A percentile compares a stretch with the other conserved stretches of the same genome.
Conservation (phyloP, 2,329 filamentous ascomycete species). For the Ilyonectria mors-panacis region DNA sequence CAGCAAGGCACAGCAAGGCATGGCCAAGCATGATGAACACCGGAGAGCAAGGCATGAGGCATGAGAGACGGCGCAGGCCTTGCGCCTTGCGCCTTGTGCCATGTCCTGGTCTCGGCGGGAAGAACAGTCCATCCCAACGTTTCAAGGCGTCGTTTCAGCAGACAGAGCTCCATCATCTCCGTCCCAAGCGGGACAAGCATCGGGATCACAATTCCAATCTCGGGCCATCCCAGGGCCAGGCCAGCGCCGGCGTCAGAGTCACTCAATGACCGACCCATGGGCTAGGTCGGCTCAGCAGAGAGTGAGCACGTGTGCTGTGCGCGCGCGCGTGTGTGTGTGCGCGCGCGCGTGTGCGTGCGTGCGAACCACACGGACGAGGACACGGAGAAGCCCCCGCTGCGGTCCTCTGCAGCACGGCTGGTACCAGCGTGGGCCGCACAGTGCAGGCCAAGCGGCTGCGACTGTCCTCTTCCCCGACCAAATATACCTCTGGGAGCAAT, state of each 20-base stretch:
- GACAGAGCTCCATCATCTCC: constrained; percentile 28
- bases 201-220: constrained; percentile 35
- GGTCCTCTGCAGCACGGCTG: background rate
- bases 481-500: background rate
- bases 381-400: constrained; percentile 5
- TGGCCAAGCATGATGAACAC: constrained; percentile 31
- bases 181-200: constrained; percentile 38
- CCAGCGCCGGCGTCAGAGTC: constrained; percentile 4
- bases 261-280: background rate
- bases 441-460: constrained; percentile 11
- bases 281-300: constrained; percentile 1
- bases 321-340: background rate
- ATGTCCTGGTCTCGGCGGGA: constrained; percentile 23
- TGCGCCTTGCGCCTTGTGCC: background rate
- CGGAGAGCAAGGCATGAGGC: constrained; percentile 13
- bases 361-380: background rate
- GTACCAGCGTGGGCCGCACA: constrained; percentile 7
- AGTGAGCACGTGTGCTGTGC: background rate
- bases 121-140: constrained; percentile 36
- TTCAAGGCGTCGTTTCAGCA: constrained; percentile 48
- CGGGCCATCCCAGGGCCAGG: constrained; percentile 16
- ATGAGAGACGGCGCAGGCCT: constrained; percentile 18
- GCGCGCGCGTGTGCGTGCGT: background rate
- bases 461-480: constrained; percentile 19
- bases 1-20: constrained; percentile 13